A percentile compares a stretch with the other conserved stretches of the same genome.
Evolutionary conservation across 768 basidiomycete species (phyloP).

Genomic region (Cubamyces lactineus): DNA sequence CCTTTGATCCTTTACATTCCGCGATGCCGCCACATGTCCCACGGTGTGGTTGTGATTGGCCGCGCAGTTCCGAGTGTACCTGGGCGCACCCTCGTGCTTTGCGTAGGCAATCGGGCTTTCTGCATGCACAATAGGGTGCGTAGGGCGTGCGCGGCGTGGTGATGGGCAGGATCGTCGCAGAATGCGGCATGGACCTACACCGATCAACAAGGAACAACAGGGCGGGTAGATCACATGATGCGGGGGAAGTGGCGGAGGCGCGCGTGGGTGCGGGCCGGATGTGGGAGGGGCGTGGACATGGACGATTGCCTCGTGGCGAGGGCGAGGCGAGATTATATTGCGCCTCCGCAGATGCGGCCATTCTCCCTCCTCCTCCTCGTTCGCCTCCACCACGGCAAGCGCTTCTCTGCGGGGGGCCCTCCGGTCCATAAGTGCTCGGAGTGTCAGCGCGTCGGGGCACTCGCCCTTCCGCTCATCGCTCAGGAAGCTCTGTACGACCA

Average conservation of each 20-base stretch:
- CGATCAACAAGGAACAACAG: conserved; percentile 21
- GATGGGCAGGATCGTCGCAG: background rate
- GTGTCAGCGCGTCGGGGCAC: conserved; percentile 25
- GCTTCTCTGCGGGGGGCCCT: conserved; percentile 28
- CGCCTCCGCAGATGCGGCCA: conserved; percentile 12
- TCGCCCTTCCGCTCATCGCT: conserved; percentile 13
- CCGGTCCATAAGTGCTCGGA: conserved; percentile 31
- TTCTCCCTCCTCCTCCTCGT: conserved; percentile 8
- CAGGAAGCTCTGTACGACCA: conserved; percentile 3
- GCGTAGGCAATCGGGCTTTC: background rate
- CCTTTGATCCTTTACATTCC: conserved; percentile 12
- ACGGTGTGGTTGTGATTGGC: background rate
- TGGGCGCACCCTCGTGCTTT: background rate
- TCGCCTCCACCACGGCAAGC: conserved; percentile 23
- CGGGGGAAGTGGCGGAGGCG: conserved; percentile 8
- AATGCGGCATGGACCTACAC: conserved; percentile 25
- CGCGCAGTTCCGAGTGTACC: background rate
- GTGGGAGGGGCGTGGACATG: conserved; percentile 16
- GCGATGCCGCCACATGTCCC: conserved; percentile 9
- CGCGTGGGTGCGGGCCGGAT: conserved; percentile 17
- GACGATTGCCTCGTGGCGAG: conserved; percentile 25
- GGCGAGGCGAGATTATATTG: conserved; percentile 27
- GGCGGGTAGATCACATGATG: conserved; percentile 15
- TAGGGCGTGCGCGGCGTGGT: background rate
- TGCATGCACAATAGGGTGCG: background rate